Evolutionary conservation across 2,329 filamentous ascomycete genomes (phyloP).

Genomic region (Aspergillus aculeatus): DNA sequence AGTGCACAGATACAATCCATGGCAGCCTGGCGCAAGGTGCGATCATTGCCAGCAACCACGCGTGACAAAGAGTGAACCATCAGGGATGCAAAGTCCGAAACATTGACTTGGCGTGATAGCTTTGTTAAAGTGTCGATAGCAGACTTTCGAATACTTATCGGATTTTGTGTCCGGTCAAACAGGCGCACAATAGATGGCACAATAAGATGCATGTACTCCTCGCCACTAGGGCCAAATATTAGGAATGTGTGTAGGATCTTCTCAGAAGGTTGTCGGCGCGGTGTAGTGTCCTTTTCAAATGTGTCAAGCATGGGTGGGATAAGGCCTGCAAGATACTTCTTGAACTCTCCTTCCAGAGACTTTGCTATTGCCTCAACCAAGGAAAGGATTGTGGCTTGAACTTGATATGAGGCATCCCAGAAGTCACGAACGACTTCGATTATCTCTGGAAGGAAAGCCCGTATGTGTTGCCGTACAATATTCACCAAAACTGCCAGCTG

Average conservation of each 20-base stretch:
- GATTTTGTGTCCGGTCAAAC: constrained; percentile 85
- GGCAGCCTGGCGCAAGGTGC: constrained; percentile 72
- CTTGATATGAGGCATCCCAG: constrained; percentile 75
- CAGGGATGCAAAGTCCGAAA: constrained; percentile 93
- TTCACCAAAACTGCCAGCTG: constrained; percentile 89
- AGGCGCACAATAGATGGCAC: constrained; percentile 92
- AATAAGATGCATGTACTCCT: constrained; percentile 99
- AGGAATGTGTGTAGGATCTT: constrained; percentile 92
- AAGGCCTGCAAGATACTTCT: constrained; percentile 85
- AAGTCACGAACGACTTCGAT: constrained; percentile 84
- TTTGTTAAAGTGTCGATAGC: constrained; percentile 95
- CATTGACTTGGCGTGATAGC: constrained; percentile 91
- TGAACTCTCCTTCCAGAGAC: constrained; percentile 95
- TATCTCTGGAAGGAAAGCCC: constrained; percentile 83
- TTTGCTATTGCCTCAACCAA: constrained; percentile 91
- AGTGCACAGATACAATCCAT: constrained; percentile 92
- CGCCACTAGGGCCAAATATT: constrained; percentile 90
- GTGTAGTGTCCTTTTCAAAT: constrained; percentile 77
- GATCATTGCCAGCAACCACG: constrained; percentile 72
- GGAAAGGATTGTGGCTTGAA: constrained; percentile 88
- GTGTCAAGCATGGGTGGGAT: constrained; percentile 93
- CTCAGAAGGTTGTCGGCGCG: constrained; percentile 78
- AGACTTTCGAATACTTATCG: constrained; percentile 73
- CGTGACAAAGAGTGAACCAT: constrained; percentile 92
- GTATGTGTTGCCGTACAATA: constrained; percentile 94